Evolutionary conservation across 805 yeast species (phyloP).

Genomic region (Yamadazyma insecticola): DNA sequence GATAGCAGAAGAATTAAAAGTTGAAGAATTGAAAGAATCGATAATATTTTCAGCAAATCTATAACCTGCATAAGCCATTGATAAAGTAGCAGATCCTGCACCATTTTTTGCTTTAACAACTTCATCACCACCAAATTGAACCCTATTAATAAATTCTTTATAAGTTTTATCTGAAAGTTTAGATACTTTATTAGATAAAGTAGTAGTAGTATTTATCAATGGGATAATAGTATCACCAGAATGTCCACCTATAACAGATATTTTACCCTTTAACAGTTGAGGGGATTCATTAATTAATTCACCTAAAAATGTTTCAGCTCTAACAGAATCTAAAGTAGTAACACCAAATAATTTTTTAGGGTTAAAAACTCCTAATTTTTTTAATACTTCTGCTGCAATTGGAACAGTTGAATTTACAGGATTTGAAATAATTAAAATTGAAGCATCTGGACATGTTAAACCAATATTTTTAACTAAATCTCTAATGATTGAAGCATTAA

Average conservation of each 20-base stretch:
- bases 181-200: slow-evolving; percentile 11
- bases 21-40: slow-evolving; percentile 22
- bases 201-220: slow-evolving; percentile 17
- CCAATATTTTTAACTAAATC: slow-evolving; percentile 40
- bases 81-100: slow-evolving; percentile 89
- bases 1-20: slow-evolving; percentile 14
- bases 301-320: slow-evolving; percentile 44
- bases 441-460: slow-evolving; percentile 35
- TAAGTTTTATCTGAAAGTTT: slow-evolving; percentile 12
- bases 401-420: slow-evolving; percentile 46
- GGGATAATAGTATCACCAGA: slow-evolving; percentile 46
- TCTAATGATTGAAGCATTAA: slow-evolving; percentile 41
- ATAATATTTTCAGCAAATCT: slow-evolving; percentile 59
- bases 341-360: slow-evolving; percentile 44
- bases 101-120: slow-evolving; percentile 95
- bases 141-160: slow-evolving; percentile 35
- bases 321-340: slow-evolving; percentile 41
- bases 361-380: slow-evolving; percentile 42
- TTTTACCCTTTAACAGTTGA: slow-evolving; percentile 29
- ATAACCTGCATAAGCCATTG: slow-evolving; percentile 94
- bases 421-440: slow-evolving; percentile 42
- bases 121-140: slow-evolving; percentile 83
- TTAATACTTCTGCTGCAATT: slow-evolving; percentile 45
- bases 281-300: slow-evolving; percentile 30
- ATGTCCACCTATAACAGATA: slow-evolving; percentile 44